Conservation (phyloP, 2,329 filamentous ascomycete genomes). For the Rachicladosporium sp. region DNA sequence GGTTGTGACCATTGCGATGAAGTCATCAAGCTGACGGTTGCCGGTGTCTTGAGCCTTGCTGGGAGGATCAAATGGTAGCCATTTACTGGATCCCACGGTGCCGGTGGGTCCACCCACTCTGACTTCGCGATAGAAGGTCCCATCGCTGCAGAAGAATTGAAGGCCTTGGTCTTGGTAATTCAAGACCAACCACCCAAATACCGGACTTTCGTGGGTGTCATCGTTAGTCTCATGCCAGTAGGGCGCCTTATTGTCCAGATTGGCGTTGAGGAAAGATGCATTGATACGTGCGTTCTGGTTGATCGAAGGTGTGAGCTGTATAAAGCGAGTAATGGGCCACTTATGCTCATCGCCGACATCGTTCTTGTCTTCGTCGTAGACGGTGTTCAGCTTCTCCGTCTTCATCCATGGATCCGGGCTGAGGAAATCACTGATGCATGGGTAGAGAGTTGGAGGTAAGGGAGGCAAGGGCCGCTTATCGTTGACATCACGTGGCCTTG, state of each 20-base stretch:
- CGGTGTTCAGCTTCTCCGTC: background rate
- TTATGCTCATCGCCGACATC: slow-evolving; percentile 1
- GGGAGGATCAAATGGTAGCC: too few species aligned
- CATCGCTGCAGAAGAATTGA: too few species aligned
- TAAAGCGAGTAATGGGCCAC: slow-evolving; percentile 4
- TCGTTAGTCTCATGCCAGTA: too few species aligned
- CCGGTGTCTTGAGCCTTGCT: too few species aligned
- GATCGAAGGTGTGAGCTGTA: slow-evolving; percentile 15
- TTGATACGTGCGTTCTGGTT: slow-evolving; percentile 20
- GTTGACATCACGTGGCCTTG: slow-evolving; percentile 10
- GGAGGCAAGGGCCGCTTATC: slow-evolving; percentile 8
- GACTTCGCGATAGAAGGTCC: too few species aligned
- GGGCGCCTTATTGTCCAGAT: slow-evolving; percentile 16
- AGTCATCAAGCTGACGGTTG: too few species aligned
- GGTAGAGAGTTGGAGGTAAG: slow-evolving; percentile 19
- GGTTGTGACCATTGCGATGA: too few species aligned
- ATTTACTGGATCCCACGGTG: too few species aligned
- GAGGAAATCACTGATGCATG: slow-evolving; percentile 12
- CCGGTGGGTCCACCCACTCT: too few species aligned
- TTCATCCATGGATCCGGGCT: slow-evolving; percentile 1
- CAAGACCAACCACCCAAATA: too few species aligned
- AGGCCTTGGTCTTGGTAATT: too few species aligned
- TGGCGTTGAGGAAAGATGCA: slow-evolving; percentile 13
- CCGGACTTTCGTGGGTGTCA: too few species aligned
- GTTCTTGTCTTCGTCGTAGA: slow-evolving; percentile 3